Percentiles rank a stretch among this genome's conserved stretches.
These are phyloP conservation scores for Fusarium coffeatum DNA, from an alignment of 2,329 filamentous ascomycete species.

Conservation along the genomic window DNA sequence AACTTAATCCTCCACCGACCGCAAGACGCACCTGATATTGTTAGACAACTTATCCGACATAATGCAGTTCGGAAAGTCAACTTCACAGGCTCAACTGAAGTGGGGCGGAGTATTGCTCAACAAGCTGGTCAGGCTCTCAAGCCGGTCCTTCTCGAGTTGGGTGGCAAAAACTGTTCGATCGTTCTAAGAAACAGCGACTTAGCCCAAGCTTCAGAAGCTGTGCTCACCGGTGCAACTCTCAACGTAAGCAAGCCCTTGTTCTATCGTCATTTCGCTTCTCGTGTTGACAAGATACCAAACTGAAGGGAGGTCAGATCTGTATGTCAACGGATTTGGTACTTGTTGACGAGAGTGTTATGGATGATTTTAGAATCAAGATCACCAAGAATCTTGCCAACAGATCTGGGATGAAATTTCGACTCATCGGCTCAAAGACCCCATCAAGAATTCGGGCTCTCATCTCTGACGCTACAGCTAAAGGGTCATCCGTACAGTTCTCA, in stretches of 20 bases:
- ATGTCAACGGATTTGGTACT: slow-evolving; percentile 76
- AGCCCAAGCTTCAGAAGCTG: slow-evolving; percentile 73
- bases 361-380: not conserved
- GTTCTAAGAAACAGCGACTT: slow-evolving; percentile 84
- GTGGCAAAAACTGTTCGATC: slow-evolving; percentile 82
- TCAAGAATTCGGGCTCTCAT: not conserved
- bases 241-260: slow-evolving; percentile 9
- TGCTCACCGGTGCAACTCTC: slow-evolving; percentile 49
- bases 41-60: slow-evolving; percentile 73
- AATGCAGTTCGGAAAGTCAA: slow-evolving; percentile 79
- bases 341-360: not conserved
- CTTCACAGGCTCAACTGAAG: slow-evolving; percentile 80
- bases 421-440: not conserved
- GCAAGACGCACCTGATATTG: slow-evolving; percentile 73
- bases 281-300: not conserved
- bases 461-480: not conserved
- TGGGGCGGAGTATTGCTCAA: slow-evolving; percentile 77
- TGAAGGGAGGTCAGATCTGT: slow-evolving; percentile 75
- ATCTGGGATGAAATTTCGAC: not conserved
- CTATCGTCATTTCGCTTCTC: not conserved
- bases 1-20: slow-evolving; percentile 77
- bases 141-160: slow-evolving; percentile 81
- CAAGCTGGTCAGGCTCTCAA: slow-evolving; percentile 79
- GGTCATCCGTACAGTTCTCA: not conserved
- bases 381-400: not conserved